These are phyloP conservation scores for Cyberlindnera xylosilytica DNA, from an alignment of 805 yeast genomes.

Conservation along the genomic window DNA sequence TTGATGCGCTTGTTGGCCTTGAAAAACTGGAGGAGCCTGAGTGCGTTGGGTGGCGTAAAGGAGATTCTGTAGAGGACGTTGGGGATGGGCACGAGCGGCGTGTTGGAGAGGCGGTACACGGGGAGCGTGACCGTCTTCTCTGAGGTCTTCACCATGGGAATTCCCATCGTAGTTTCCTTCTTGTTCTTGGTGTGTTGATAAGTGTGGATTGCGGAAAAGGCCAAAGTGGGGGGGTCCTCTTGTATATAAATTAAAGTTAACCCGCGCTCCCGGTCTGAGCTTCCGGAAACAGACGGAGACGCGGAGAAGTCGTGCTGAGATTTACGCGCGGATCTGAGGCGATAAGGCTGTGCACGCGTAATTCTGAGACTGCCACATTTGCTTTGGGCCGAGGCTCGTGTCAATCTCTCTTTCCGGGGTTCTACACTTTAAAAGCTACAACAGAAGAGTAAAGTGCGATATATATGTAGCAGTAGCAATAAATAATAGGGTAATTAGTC, in stretches of 20 bases:
- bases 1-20: conserved; percentile 21
- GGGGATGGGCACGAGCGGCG: conserved; percentile 48
- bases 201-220: not conserved
- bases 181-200: not conserved
- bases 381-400: too few relatives aligned
- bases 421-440: too few relatives aligned
- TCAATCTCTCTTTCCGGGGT: too few relatives aligned
- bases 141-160: not conserved
- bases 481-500: too few relatives aligned
- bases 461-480: too few relatives aligned
- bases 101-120: conserved; percentile 17
- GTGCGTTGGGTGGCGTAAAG: conserved; percentile 44
- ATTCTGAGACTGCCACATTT: not conserved
- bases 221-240: not conserved
- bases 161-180: conserved; percentile 5
- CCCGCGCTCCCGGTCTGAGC: not conserved
- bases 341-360: not conserved
- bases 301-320: not conserved
- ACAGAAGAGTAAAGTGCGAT: too few relatives aligned
- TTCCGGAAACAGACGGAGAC: not conserved
- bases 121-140: conserved; percentile 16
- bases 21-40: conserved; percentile 43
- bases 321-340: not conserved
- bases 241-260: not conserved
- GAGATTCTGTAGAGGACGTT: conserved; percentile 62